Base-by-base conservation (phyloP, 768 basidiomycete genomes). In the Hortiboletus campestris region DNA sequence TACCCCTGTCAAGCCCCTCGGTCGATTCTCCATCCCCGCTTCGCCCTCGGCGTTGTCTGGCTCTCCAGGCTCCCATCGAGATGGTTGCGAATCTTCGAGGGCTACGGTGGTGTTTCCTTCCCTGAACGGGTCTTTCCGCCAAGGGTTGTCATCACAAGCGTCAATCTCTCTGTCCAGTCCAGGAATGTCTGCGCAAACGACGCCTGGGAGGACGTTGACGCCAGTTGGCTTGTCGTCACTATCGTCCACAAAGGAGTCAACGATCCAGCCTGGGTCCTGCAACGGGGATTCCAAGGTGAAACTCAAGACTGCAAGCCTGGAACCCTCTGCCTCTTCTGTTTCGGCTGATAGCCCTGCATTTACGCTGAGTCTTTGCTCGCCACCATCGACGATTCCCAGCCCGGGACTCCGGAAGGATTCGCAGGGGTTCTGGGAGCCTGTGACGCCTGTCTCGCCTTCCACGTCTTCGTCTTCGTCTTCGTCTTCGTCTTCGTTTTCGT, bases 381-480 rank as follows among this genome's bases (percentile, higher is more conserved):
- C 60, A 7, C 53, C 56, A 13, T 45, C 46, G 10, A 56, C 48
- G 36, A 56, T 53, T 53, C 51, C 47, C 13, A 44, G 49, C 11
- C 32, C 49, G 16, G 63, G 49, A 11, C 47, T 68, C 22, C 57
- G 59, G n/a, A 67, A 58, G 42, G 60, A 68, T 58, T 47, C 63
- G 20, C 68, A 67, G 5, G 67, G 68, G 28, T 69, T 69, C 40
- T 69, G 67, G 67, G 66, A 63, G n/a, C 53, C 63, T 20, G 43
- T 55, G 29, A 49, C 39, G 4, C 55, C 61, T 2, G 13, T 56
- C 6, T 65, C 63, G 8, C 63, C 67, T 19, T 63, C 52, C 28
- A 60, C 48, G 28, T 68, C 63, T 12, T 63, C 48, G 22, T 68
- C 63, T 12, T 62, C 44, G 36, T 65, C 63, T 22, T 63, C 59